Evolutionary conservation across 257 asterid genomes (phyloP).

Genomic region (Ilex asprella): DNA sequence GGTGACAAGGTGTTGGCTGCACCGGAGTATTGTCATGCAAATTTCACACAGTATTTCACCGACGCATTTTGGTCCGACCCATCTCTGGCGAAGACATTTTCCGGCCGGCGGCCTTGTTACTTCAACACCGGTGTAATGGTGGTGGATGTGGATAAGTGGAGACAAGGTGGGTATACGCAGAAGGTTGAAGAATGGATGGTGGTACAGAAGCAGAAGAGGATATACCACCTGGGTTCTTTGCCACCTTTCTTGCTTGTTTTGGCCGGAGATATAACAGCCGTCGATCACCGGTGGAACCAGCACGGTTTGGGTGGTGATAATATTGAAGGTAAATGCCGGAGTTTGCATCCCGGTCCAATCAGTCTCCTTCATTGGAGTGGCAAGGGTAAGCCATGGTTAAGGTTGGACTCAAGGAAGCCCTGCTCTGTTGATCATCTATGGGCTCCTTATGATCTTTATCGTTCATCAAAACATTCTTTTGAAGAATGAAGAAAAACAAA

Average conservation of each 20-base stretch:
- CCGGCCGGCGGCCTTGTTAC: slow-evolving; percentile 43
- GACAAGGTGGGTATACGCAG: slow-evolving; percentile 31
- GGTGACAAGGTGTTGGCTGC: slow-evolving; percentile 52
- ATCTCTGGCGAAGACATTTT: slow-evolving; percentile 19
- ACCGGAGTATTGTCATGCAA: slow-evolving; percentile 65
- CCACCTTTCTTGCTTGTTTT: slow-evolving; percentile 63
- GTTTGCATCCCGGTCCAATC: slow-evolving; percentile 65
- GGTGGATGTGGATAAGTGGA: slow-evolving; percentile 58
- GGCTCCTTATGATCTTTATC: slow-evolving; percentile 76
- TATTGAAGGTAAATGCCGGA: slow-evolving; percentile 61
- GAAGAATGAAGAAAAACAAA: slow-evolving; percentile 30
- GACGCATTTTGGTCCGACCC: slow-evolving; percentile 41
- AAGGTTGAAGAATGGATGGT: slow-evolving; percentile 60
- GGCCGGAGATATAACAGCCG: slow-evolving; percentile 50
- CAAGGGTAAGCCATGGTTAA: slow-evolving; percentile 73
- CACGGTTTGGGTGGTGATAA: slow-evolving; percentile 76
- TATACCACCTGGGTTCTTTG: slow-evolving; percentile 60
- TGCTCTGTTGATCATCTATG: slow-evolving; percentile 65
- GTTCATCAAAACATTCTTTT: slow-evolving; percentile 31
- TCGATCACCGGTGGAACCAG: slow-evolving; percentile 72
- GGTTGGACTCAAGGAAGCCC: slow-evolving; percentile 62
- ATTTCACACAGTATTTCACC: slow-evolving; percentile 51
- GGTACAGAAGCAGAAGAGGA: slow-evolving; percentile 50
- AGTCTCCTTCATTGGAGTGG: slow-evolving; percentile 78
- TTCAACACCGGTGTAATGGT: slow-evolving; percentile 70